These are phyloP conservation scores for Amaranthus cruentus DNA, from an alignment of 148 eudicot genomes.

Conservation along the genomic window DNA sequence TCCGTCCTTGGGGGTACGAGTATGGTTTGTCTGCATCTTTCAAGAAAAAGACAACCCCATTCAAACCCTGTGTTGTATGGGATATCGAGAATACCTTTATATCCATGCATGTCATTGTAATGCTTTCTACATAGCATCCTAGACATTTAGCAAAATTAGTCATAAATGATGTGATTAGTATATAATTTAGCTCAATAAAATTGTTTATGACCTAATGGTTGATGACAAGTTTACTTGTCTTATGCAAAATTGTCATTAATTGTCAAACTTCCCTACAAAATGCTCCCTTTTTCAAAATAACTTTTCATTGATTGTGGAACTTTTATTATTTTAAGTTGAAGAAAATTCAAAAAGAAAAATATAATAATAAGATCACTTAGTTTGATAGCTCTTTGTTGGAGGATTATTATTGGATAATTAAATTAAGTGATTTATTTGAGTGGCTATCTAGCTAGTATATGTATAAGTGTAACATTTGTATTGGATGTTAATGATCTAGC, in stretches of 20 bases:
- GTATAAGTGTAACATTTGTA: too few relatives aligned
- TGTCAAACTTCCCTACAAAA: neutral
- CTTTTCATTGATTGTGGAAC: neutral
- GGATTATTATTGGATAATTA: too few relatives aligned
- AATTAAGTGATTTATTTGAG: too few relatives aligned
- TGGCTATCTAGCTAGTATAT: too few relatives aligned
- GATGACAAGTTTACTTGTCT: neutral
- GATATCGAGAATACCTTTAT: too few relatives aligned
- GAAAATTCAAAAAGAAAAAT: neutral
- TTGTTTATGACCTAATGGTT: neutral
- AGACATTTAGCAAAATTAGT: neutral
- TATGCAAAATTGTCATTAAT: neutral
- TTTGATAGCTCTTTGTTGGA: too few relatives aligned
- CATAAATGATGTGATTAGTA: constrained; percentile 17
- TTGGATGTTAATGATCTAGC: too few relatives aligned
- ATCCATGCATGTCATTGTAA: neutral
- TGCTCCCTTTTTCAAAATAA: neutral
- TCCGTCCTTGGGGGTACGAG: too few relatives aligned
- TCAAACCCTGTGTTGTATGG: too few relatives aligned
- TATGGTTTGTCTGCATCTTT: too few relatives aligned
- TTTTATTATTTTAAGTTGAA: neutral
- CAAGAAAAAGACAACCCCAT: too few relatives aligned
- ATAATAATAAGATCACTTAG: neutral
- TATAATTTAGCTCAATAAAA: neutral
- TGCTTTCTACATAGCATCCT: neutral